A percentile compares a stretch with the other conserved stretches of the same genome.
phyloP scores from a whole-genome alignment of 345 rosid genomes.

The Euclidium syriacum region DNA sequence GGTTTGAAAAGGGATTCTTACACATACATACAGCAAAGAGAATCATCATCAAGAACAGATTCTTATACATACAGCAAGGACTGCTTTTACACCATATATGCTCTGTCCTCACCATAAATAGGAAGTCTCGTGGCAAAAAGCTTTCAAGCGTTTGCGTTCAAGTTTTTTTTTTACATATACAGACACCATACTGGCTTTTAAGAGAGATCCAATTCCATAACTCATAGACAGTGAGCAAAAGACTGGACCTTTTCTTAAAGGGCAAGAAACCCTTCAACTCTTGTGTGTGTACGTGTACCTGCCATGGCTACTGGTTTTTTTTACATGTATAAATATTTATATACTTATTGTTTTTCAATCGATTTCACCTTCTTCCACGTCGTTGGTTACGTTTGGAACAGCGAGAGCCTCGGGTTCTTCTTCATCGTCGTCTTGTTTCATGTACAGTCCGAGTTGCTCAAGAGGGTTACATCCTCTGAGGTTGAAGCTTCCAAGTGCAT shows the following conservation, averaged over 20 bases:
- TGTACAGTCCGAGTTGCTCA: constrained; percentile 88
- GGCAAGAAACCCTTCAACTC: neutral
- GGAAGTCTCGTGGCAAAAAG: constrained; percentile 20
- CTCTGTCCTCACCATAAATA: too few species aligned
- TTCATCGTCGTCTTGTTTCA: constrained; percentile 77
- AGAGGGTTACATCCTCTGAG: constrained; percentile 72
- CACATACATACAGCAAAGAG: neutral
- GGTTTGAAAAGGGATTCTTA: too few species aligned
- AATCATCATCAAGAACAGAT: neutral
- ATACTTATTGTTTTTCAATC: constrained; percentile 34
- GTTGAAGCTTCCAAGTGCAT: constrained; percentile 67
- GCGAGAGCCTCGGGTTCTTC: constrained; percentile 48
- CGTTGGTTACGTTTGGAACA: constrained; percentile 14
- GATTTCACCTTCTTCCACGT: constrained; percentile 88
- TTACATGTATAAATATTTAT: constrained; percentile 12
- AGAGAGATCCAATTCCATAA: constrained; percentile 12
- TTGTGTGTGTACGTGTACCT: constrained; percentile 2
- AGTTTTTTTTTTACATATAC: constrained; percentile 8
- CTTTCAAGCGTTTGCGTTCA: constrained; percentile 10
- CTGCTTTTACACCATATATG: too few species aligned
- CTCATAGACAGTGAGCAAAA: constrained; percentile 16
- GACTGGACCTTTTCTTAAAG: neutral
- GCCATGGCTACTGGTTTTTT: constrained; percentile 14
- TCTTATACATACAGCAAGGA: too few species aligned
- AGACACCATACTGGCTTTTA: constrained; percentile 5